These are phyloP conservation scores for Phaeomoniella chlamydospora DNA, from an alignment of 2,329 filamentous ascomycete species.

Conservation along the genomic window DNA sequence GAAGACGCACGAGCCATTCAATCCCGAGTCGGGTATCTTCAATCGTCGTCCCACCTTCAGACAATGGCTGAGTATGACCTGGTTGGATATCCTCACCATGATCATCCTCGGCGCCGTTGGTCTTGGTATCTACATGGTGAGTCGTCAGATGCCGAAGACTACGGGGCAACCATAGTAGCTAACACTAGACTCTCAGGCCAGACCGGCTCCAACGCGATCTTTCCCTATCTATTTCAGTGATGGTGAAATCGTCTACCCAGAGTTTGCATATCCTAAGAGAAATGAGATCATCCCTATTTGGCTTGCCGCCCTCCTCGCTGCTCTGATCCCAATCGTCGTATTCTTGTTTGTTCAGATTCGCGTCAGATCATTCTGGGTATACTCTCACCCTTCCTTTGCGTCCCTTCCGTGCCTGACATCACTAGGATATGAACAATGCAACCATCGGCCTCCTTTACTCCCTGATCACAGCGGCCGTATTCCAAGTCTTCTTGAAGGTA, in stretches of 20 bases:
- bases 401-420: background rate
- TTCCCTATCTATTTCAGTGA: conserved; percentile 54
- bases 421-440: conserved; percentile 45
- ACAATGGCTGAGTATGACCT: conserved; percentile 54
- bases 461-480: conserved; percentile 56
- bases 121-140: conserved; percentile 37
- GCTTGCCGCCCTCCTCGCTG: conserved; percentile 51
- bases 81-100: conserved; percentile 57
- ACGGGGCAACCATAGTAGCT: no score
- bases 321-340: conserved; percentile 49
- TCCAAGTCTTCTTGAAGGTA: conserved; percentile 58
- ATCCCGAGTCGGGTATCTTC: conserved; percentile 22
- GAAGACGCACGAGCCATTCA: conserved; percentile 4
- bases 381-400: background rate
- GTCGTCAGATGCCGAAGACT: no score
- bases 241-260: conserved; percentile 53
- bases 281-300: conserved; percentile 60
- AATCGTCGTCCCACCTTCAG: conserved; percentile 44
- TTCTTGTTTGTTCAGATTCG: conserved; percentile 54
- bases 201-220: conserved; percentile 52
- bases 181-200: conserved; percentile 46
- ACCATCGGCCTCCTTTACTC: conserved; percentile 55
- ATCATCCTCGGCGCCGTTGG: conserved; percentile 49
- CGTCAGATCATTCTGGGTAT: conserved; percentile 49
- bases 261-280: conserved; percentile 57